Evolutionary conservation across 805 yeast species (phyloP).

Genomic region (Myxozyma geophila): DNA sequence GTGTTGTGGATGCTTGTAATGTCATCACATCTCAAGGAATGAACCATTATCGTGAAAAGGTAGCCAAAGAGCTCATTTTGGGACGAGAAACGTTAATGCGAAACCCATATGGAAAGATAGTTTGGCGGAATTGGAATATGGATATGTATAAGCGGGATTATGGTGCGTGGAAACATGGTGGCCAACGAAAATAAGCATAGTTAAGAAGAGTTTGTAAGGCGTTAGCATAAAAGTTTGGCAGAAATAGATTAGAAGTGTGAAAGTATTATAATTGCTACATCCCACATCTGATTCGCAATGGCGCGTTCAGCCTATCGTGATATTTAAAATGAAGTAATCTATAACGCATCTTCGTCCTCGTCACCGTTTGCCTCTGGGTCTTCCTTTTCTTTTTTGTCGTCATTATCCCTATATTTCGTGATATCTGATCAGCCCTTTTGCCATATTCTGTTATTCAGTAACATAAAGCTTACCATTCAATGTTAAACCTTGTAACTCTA

Average conservation of each 20-base stretch:
- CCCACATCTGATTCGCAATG: too few species aligned
- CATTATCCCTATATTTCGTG: conserved; percentile 16
- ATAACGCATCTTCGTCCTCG: conserved; percentile 26
- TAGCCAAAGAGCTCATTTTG: conserved; percentile 65
- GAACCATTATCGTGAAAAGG: conserved; percentile 82
- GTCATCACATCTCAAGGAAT: conserved; percentile 66
- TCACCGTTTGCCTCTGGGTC: conserved; percentile 38
- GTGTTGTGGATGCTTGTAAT: conserved; percentile 85
- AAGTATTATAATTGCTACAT: too few species aligned
- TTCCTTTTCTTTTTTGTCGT: conserved; percentile 27
- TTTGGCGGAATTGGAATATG: conserved; percentile 95
- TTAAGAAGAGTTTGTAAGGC: background rate
- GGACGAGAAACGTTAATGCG: conserved; percentile 70
- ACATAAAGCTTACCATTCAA: conserved; percentile 66
- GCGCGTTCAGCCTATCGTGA: background rate
- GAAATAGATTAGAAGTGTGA: too few species aligned
- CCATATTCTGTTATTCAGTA: too few species aligned
- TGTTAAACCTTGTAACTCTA: conserved; percentile 93
- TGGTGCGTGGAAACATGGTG: conserved; percentile 21
- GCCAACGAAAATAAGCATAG: background rate
- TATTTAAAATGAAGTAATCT: background rate
- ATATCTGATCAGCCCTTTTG: background rate
- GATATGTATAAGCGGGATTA: conserved; percentile 59
- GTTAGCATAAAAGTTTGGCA: too few species aligned
- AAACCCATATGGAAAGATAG: conserved; percentile 87